These are phyloP conservation scores for Paraphoma sp. DNA, from an alignment of 2,329 filamentous ascomycete species.

Conservation along the genomic window DNA sequence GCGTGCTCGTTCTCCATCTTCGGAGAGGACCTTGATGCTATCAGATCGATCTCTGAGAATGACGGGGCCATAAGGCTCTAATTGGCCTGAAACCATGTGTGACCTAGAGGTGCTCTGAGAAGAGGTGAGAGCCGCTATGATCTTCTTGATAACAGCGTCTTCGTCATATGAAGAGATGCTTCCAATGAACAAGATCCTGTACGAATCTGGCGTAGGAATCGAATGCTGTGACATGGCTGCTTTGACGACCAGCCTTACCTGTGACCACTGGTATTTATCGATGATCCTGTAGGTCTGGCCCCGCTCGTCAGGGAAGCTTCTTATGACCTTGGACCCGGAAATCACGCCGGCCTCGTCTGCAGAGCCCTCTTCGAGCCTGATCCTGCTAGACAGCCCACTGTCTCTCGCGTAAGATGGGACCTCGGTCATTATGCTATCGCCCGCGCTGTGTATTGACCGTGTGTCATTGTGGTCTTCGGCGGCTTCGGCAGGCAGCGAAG, in stretches of 20 bases:
- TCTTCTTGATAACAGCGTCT: conserved; percentile 35
- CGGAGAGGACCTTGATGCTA: conserved; percentile 15
- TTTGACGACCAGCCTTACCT: conserved; percentile 38
- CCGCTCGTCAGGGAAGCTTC: conserved; percentile 28
- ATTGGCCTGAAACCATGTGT: conserved; percentile 42
- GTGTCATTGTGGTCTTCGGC: conserved; percentile 22
- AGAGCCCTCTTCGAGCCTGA: conserved; percentile 34
- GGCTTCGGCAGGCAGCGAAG: conserved; percentile 26
- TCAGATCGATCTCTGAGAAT: conserved; percentile 38
- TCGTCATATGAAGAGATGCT: conserved; percentile 38
- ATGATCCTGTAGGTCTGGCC: conserved; percentile 33
- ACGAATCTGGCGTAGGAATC: conserved; percentile 35
- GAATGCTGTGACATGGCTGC: conserved; percentile 32
- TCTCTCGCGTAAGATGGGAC: conserved; percentile 29
- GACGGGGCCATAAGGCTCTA: conserved; percentile 39
- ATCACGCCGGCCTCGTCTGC: conserved; percentile 13
- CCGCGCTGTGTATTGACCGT: conserved; percentile 20
- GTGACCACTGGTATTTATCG: conserved; percentile 29
- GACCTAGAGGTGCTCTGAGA: conserved; percentile 41
- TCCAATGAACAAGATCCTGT: conserved; percentile 44
- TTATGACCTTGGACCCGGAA: conserved; percentile 29
- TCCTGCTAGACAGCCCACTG: conserved; percentile 24
- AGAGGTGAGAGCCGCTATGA: conserved; percentile 40
- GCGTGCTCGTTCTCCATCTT: conserved; percentile 11
- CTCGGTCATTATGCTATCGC: conserved; percentile 41